Conservation (phyloP, 257 asterid species). For the Handroanthus guayacan region DNA sequence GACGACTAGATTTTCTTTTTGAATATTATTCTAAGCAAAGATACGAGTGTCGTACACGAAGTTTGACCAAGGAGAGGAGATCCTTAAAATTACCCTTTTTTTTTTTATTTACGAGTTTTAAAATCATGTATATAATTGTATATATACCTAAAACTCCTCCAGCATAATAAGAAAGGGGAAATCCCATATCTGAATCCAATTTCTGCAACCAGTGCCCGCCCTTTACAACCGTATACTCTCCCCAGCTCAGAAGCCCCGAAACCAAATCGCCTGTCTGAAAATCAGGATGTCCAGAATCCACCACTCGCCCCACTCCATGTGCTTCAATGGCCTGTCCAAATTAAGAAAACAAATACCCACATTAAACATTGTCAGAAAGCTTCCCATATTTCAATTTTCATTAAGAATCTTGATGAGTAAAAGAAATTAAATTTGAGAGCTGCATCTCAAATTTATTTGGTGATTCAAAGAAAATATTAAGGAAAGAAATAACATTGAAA, state of each 20-base stretch:
- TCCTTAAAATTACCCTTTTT: too few species aligned
- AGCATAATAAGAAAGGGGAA: constrained; percentile 55
- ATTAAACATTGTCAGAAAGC: background rate
- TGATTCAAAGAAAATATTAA: too few species aligned
- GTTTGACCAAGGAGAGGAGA: too few species aligned
- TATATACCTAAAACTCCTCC: constrained; percentile 39
- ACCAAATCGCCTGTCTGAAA: constrained; percentile 52
- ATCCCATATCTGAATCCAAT: constrained; percentile 41
- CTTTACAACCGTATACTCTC: constrained; percentile 45
- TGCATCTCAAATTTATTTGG: too few species aligned
- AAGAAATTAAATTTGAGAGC: too few species aligned
- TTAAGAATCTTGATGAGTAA: too few species aligned
- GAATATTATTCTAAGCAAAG: too few species aligned
- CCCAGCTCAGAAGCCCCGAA: constrained; percentile 55
- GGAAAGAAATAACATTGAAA: background rate
- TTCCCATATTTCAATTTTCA: background rate
- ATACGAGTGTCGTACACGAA: too few species aligned
- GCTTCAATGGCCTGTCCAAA: constrained; percentile 44
- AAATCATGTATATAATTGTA: background rate
- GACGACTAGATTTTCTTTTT: too few species aligned
- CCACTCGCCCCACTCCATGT: constrained; percentile 55
- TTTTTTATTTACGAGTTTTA: background rate
- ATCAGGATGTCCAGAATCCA: constrained; percentile 46
- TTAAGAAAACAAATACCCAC: background rate
- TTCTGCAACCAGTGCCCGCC: constrained; percentile 47